These are phyloP conservation scores for Neoconidiobolus thromboides DNA, from an alignment of 371 early-diverging fungal genomes.

Conservation along the genomic window DNA sequence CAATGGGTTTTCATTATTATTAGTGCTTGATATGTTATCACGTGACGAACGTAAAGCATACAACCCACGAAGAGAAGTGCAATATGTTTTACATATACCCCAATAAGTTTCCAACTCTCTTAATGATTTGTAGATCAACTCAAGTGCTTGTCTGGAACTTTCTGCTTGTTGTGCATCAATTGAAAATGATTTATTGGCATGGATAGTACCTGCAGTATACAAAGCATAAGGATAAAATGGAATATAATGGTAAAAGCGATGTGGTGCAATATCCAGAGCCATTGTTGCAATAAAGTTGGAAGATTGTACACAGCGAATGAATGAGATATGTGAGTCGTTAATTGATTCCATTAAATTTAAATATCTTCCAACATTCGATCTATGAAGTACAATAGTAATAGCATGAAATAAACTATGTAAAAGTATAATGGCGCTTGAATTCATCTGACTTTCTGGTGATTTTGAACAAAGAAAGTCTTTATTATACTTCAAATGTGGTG, in stretches of 20 bases:
- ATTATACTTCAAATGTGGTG: neutral
- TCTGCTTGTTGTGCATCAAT: neutral
- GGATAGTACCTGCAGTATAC: conserved; percentile 3
- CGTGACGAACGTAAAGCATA: conserved; percentile 4
- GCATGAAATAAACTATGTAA: conserved; percentile 2
- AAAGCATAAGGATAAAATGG: conserved; percentile 4
- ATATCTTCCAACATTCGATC: conserved; percentile 1
- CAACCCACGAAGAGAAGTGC: conserved; percentile 5
- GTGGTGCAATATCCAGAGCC: neutral
- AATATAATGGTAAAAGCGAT: neutral
- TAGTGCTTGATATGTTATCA: neutral
- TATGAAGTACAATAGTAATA: neutral
- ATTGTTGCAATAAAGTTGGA: neutral
- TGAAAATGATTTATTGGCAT: neutral
- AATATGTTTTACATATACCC: conserved; percentile 4
- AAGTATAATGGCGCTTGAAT: neutral
- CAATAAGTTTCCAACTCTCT: neutral
- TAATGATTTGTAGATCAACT: neutral
- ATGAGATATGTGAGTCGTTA: neutral
- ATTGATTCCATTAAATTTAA: conserved; percentile 1
- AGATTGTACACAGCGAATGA: neutral
- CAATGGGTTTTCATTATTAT: neutral
- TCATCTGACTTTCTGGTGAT: conserved; percentile 3
- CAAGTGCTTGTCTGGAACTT: neutral
- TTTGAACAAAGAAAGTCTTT: neutral